Conservation (phyloP, 352 stramenopile species). For the Phytophthora pinifolia region DNA sequence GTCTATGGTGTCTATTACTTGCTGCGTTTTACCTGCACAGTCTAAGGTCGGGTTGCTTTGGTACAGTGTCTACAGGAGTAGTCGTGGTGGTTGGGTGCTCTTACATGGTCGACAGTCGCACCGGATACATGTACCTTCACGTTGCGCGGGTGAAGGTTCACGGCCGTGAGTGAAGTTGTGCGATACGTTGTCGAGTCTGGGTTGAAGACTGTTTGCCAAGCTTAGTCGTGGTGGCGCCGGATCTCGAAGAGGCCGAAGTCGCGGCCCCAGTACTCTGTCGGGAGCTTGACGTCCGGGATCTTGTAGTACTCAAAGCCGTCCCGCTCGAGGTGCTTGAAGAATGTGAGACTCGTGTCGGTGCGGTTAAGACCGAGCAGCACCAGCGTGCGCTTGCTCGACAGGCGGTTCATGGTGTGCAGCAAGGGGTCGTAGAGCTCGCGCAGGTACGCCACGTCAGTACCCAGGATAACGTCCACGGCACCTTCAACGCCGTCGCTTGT, state of each 20-base stretch:
- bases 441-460: conserved; percentile 81
- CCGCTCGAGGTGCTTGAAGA: conserved; percentile 70
- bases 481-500: conserved; percentile 17
- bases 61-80: conserved; percentile 24
- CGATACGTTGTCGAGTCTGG: neutral
- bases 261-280: conserved; percentile 57
- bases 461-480: conserved; percentile 69
- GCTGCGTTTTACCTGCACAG: conserved; percentile 1
- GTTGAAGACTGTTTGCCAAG: neutral
- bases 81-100: conserved; percentile 3
- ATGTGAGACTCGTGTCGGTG: conserved; percentile 56
- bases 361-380: conserved; percentile 79
- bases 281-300: conserved; percentile 61
- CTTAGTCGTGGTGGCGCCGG: conserved; percentile 23
- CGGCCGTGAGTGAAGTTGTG: conserved; percentile 1
- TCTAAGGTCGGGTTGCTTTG: conserved; percentile 4
- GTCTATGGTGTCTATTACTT: conserved; percentile 19
- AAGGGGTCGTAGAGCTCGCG: conserved; percentile 75
- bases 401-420: conserved; percentile 53
- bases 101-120: conserved; percentile 7
- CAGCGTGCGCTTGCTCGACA: conserved; percentile 47
- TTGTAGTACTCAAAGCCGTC: conserved; percentile 86
- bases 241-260: conserved; percentile 86
- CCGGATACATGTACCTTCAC: conserved; percentile 10
- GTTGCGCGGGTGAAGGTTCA: conserved; percentile 1